Evolutionary conservation across 2,329 filamentous ascomycete species (phyloP), one percentile per base, ranked within the genome.

Genomic region (Penicillium sp.): DNA sequence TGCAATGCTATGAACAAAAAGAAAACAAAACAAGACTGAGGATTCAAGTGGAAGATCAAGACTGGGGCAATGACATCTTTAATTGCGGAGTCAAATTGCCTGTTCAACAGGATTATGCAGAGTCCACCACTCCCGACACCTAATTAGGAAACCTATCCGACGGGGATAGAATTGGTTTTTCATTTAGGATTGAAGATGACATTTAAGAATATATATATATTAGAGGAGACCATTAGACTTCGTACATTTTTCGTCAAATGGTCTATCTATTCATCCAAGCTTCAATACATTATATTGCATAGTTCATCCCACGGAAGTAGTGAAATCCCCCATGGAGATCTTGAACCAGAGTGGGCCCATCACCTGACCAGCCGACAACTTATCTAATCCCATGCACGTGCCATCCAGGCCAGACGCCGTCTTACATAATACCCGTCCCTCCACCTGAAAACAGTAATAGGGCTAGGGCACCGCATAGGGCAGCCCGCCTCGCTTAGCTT

Each of bases 401-500:
- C 37, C 37, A 40, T 22, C 9, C 9, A 20, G 18, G 4, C 37
- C 18, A 20, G 18, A 14, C 37, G 7, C 18, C 18, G 9, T 40
- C 18, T 40, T 40, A 40, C 37, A 22, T 40, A 40, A 41, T 41
- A 27, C 35, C 48, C 26, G 29, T 49, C 18, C 49, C 48, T 48
- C n/a, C 25, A 29, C 9, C 54, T 55, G 27, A n/a, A 57, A 54
- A 14, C 0, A 43, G 56, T 22, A 27, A 25, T 70, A 72, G 70
- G 70, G 70, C 59, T 61, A 71, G 68, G 69, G 69, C 63, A 64
- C 6, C 23, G 35, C 52, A 54, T 67, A 67, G 66, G 66, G 65
- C 52, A 58, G 53, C 57, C 56, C 49, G 49, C 49, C 70, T 72
- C 70, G 69, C 69, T 71, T 71, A 73, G 68, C 69, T 40, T 49